These are phyloP conservation scores for Podaxis mareebaensis DNA, from an alignment of 768 basidiomycete genomes.

Conservation along the genomic window DNA sequence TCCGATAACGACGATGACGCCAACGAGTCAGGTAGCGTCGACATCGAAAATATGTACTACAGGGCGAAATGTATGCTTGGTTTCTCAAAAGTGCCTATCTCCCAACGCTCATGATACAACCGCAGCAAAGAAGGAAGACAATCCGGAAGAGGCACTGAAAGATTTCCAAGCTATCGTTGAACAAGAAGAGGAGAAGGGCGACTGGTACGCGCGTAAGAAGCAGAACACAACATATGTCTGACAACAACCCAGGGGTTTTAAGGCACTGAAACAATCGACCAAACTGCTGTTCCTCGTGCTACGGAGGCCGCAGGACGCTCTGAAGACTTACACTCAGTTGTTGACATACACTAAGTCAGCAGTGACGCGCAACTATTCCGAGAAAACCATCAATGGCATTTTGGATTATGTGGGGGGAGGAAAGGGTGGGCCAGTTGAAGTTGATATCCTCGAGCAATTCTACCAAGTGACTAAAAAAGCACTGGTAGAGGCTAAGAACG, in stretches of 20 bases:
- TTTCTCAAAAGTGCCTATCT: not conserved
- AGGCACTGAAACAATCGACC: conserved; percentile 95
- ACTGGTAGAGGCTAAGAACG: conserved; percentile 93
- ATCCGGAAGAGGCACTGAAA: conserved; percentile 87
- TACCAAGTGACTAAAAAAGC: conserved; percentile 92
- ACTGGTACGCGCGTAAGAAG: conserved; percentile 64
- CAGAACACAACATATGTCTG: not conserved
- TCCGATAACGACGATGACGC: conserved; percentile 88
- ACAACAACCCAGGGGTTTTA: conserved; percentile 81
- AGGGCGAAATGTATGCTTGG: conserved; percentile 82
- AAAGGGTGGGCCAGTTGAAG: conserved; percentile 74
- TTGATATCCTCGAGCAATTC: conserved; percentile 90
- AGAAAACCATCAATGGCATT: conserved; percentile 98
- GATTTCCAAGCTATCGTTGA: conserved; percentile 89
- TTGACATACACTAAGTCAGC: conserved; percentile 94
- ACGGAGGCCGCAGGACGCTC: conserved; percentile 78
- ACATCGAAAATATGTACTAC: conserved; percentile 98
- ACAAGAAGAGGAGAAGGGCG: conserved; percentile 89
- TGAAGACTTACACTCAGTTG: conserved; percentile 82
- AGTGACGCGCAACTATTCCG: conserved; percentile 93
- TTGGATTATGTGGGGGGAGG: conserved; percentile 96
- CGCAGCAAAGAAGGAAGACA: conserved; percentile 90
- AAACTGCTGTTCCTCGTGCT: conserved; percentile 86
- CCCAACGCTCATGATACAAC: conserved; percentile 7
- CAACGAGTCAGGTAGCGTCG: conserved; percentile 76